Percentiles rank a stretch among this genome's conserved stretches.
These are phyloP conservation scores for Saccharomyces eubayanus DNA, from an alignment of 805 yeast genomes.

Conservation along the genomic window DNA sequence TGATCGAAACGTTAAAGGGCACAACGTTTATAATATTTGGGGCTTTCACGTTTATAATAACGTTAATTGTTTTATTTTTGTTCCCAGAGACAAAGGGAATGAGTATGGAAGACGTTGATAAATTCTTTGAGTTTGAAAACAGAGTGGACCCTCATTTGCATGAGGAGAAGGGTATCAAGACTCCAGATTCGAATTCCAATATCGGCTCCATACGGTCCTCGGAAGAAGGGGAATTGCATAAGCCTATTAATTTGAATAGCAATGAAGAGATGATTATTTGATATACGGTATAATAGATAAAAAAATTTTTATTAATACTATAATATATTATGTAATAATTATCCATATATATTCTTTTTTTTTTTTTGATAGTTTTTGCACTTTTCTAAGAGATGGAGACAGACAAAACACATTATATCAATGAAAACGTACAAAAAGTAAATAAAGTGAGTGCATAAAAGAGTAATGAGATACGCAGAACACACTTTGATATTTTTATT, in stretches of 20 bases:
- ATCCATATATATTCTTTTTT: neutral
- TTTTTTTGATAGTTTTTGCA: neutral
- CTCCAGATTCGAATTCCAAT: neutral
- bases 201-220: neutral
- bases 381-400: neutral
- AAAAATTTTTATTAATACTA: neutral
- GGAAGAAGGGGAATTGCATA: neutral
- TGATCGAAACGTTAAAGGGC: conserved; percentile 32
- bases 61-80: conserved; percentile 23
- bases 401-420: neutral
- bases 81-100: conserved; percentile 41
- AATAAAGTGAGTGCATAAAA: neutral
- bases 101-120: conserved; percentile 21
- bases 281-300: neutral
- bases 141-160: neutral
- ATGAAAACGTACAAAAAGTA: neutral
- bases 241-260: neutral
- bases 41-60: conserved; percentile 27
- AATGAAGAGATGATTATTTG: neutral
- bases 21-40: conserved; percentile 37
- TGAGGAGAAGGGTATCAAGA: neutral
- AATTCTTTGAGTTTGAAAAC: conserved; percentile 10
- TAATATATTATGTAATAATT: neutral
- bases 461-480: neutral
- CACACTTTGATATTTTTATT: neutral